Conservation (phyloP, 352 stramenopile genomes). For the Phytophthora gonapodyides region DNA sequence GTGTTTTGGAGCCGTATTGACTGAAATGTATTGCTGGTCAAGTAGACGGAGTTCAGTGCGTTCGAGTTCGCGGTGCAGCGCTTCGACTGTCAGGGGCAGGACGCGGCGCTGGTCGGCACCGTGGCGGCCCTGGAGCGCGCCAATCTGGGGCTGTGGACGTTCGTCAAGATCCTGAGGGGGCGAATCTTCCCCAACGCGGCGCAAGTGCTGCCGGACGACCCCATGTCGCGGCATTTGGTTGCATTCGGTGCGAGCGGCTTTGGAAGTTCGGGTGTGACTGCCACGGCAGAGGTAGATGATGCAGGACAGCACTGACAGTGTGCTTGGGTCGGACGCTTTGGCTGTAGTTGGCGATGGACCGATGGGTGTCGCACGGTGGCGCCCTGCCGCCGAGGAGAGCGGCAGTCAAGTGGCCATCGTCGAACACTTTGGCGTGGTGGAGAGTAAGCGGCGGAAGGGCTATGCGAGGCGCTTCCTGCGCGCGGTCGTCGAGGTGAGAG, state of each 20-base stretch:
- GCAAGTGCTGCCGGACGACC: conserved; percentile 43
- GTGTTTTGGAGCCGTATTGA: too few relatives aligned
- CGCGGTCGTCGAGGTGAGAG: conserved; percentile 51
- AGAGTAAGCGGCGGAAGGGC: conserved; percentile 54
- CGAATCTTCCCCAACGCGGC: conserved; percentile 46
- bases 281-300: conserved; percentile 10
- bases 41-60: conserved; percentile 40
- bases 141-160: conserved; percentile 51
- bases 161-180: conserved; percentile 55
- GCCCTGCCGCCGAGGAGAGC: conserved; percentile 41
- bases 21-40: neutral
- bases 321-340: conserved; percentile 6
- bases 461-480: conserved; percentile 58
- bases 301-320: neutral
- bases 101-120: conserved; percentile 26
- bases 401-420: conserved; percentile 52
- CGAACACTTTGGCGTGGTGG: conserved; percentile 63
- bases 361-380: conserved; percentile 62
- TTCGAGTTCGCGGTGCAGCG: conserved; percentile 56
- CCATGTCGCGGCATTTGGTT: conserved; percentile 54
- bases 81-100: conserved; percentile 53
- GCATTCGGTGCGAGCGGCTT: conserved; percentile 58
- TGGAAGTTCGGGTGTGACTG: neutral
- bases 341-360: conserved; percentile 68
- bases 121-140: conserved; percentile 25